A percentile compares a stretch with the other conserved stretches of the same genome.
These are phyloP conservation scores for Nicotiana sylvestris DNA, from an alignment of 257 asterid species.

Conservation along the genomic window DNA sequence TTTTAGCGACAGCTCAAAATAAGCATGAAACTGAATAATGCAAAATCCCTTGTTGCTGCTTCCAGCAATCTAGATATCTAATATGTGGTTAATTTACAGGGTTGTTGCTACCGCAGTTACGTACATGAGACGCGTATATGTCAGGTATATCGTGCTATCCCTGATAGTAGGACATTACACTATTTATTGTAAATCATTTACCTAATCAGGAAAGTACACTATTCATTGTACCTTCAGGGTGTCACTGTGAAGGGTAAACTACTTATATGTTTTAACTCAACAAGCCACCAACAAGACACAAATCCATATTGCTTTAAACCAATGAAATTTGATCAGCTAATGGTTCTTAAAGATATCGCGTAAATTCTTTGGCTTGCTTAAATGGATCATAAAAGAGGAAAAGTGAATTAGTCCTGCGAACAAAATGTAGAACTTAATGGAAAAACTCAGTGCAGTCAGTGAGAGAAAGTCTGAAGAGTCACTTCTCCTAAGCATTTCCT, in stretches of 20 bases:
- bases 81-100: conserved; percentile 50
- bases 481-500: background rate
- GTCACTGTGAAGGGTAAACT: background rate
- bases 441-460: background rate
- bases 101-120: conserved; percentile 94
- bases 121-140: conserved; percentile 89
- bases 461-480: background rate
- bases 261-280: background rate
- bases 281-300: background rate
- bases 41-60: background rate
- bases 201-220: background rate
- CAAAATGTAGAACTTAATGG: background rate
- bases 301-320: background rate
- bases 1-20: no score
- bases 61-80: background rate
- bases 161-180: background rate
- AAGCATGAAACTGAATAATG: no score
- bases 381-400: background rate
- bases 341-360: background rate
- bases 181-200: background rate
- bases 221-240: background rate
- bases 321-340: background rate
- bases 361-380: background rate
- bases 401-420: background rate
- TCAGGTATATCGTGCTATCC: conserved; percentile 40